A percentile compares a stretch with the other conserved stretches of the same genome.
Evolutionary conservation across 2,329 filamentous ascomycete genomes (phyloP).

Genomic region (Neocucurbitaria cava): DNA sequence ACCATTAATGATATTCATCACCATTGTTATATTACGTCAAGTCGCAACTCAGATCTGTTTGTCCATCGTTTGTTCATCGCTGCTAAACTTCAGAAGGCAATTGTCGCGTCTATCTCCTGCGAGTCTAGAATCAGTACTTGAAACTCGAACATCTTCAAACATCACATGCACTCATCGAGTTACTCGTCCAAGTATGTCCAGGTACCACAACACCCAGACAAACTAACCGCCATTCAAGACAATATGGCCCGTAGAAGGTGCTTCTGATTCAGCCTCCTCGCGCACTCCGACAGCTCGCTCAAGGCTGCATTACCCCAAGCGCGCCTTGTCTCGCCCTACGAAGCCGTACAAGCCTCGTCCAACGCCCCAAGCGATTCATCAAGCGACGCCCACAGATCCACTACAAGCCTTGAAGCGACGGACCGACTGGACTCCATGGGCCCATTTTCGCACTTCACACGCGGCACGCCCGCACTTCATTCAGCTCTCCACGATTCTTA

Average conservation of each 20-base stretch:
- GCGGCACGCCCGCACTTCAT: not conserved
- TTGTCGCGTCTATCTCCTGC: not conserved
- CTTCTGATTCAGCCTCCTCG: not conserved
- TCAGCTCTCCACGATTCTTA: constrained; percentile 1
- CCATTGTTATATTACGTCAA: not conserved
- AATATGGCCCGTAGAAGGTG: not conserved
- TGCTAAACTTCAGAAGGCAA: not conserved
- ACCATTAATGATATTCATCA: constrained; percentile 2
- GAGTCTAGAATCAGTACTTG: not conserved
- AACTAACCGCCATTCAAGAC: not conserved
- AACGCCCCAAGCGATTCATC: not conserved
- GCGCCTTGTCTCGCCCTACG: not conserved
- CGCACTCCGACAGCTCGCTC: not conserved
- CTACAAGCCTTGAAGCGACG: too few species aligned
- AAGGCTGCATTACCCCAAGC: not conserved
- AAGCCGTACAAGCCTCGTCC: not conserved
- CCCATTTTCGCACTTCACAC: not conserved
- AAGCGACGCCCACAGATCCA: not conserved
- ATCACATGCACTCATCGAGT: not conserved
- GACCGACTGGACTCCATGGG: not conserved
- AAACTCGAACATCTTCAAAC: not conserved
- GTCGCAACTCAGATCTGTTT: too few species aligned
- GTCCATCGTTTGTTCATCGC: not conserved
- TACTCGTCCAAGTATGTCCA: not conserved
- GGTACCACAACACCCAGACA: not conserved